A percentile compares a stretch with the other conserved stretches of the same genome.
Evolutionary conservation across 2,329 filamentous ascomycete species (phyloP).

Genomic region (Exophiala aquamarina): DNA sequence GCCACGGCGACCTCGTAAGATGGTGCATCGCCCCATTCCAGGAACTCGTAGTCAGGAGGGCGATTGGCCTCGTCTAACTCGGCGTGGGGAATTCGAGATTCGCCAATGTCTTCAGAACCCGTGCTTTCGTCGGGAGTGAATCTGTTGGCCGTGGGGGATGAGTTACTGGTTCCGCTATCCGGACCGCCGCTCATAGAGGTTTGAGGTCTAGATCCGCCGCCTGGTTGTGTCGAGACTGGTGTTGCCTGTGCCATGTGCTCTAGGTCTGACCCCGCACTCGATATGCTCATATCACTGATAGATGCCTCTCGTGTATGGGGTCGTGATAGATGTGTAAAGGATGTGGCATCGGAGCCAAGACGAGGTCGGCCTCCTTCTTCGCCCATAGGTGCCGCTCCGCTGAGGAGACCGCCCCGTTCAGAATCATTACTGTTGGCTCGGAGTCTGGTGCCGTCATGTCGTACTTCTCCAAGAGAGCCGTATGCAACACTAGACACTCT

Average conservation of each 20-base stretch:
- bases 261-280: conserved; percentile 20
- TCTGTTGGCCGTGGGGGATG: conserved; percentile 31
- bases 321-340: conserved; percentile 23
- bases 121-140: conserved; percentile 28
- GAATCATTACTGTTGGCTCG: conserved; percentile 48
- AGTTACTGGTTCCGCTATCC: conserved; percentile 26
- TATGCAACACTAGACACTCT: conserved; percentile 51
- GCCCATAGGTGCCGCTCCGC: conserved; percentile 37
- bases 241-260: conserved; percentile 10
- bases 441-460: conserved; percentile 50
- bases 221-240: conserved; percentile 10
- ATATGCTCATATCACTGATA: conserved; percentile 36
- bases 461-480: conserved; percentile 47
- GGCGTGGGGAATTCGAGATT: conserved; percentile 34
- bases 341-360: conserved; percentile 21
- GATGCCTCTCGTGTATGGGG: conserved; percentile 36
- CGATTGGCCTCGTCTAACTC: conserved; percentile 10
- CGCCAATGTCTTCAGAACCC: conserved; percentile 37
- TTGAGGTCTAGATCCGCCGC: conserved; percentile 7
- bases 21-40: conserved; percentile 44
- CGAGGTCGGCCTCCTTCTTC: conserved; percentile 23
- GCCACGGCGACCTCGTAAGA: conserved; percentile 33
- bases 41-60: conserved; percentile 43
- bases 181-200: conserved; percentile 10
- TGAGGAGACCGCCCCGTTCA: conserved; percentile 46